A percentile compares a stretch with the other conserved stretches of the same genome.
Conservation (phyloP, 495 filamentous ascomycete genomes). For the Penicillium salamii region DNA sequence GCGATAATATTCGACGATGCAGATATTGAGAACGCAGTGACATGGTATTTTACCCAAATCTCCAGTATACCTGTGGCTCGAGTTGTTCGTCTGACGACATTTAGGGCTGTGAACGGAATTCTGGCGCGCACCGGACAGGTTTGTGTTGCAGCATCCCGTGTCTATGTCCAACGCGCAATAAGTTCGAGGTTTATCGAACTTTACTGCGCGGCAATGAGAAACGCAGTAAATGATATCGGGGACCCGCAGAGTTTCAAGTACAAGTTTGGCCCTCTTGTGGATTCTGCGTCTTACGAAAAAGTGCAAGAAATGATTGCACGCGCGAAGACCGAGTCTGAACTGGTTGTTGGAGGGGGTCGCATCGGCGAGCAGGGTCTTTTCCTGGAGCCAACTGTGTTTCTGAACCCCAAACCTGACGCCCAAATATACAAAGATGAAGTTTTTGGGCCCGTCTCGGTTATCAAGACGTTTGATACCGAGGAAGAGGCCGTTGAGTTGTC, state of each 20-base stretch:
- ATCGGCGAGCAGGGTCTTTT: slow-evolving; percentile 45
- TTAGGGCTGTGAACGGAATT: slow-evolving; percentile 3
- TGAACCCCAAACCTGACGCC: slow-evolving; percentile 55
- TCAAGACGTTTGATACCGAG: slow-evolving; percentile 52
- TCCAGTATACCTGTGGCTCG: no score
- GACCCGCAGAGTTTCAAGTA: slow-evolving; percentile 74
- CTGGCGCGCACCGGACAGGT: slow-evolving; percentile 9
- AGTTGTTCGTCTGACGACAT: no score
- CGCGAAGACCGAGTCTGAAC: no score
- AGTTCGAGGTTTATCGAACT: not conserved
- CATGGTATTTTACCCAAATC: not conserved
- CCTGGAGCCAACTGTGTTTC: slow-evolving; percentile 60
- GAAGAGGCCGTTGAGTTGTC: slow-evolving; percentile 61
- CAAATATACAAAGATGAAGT: slow-evolving; percentile 58
- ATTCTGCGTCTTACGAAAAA: slow-evolving; percentile 76
- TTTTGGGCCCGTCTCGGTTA: slow-evolving; percentile 62
- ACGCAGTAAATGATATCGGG: not conserved
- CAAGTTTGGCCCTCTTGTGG: slow-evolving; percentile 86
- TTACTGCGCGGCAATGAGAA: not conserved
- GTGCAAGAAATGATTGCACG: slow-evolving; percentile 77
- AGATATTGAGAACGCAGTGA: slow-evolving; percentile 4
- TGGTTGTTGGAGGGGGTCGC: no score
- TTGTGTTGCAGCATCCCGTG: not conserved
- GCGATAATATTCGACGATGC: slow-evolving; percentile 35
- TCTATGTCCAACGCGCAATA: not conserved